Evolutionary conservation across 2,329 filamentous ascomycete species (phyloP), one percentile per base, ranked within the genome.

Genomic region (Arthrobotrys musiformis): DNA sequence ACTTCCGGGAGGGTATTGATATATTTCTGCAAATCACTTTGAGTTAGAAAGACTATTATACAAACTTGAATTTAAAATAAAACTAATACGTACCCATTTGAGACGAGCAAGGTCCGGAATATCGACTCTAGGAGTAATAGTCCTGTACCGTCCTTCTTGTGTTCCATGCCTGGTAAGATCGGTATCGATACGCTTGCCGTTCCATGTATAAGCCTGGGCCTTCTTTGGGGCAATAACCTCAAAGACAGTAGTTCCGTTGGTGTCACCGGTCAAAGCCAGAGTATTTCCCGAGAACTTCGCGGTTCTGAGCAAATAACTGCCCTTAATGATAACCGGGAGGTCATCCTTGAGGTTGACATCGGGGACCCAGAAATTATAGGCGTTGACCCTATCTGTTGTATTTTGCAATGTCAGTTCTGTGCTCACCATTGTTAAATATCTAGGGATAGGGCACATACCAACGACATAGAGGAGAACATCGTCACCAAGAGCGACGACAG

Each of bases 1-100:
- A 92, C 85, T 81, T 94, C 92, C 0, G 92, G 92, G 0, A 95
- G 87, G 0, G 88, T 88, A 82, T 94, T 89, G 22, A 92, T 81
- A 70, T 88, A 89, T 81, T 89, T 89, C 92, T 80, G 46, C 2
- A 2, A 52, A 17, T 11, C 42, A 44, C 2, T 33, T 3, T n/a
- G 8, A 1, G n/a, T 48, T 64, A 67, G 40, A 58, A 50, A 24
- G 2, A 5, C 11, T 17, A 7, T 48, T 8, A 28, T 1, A 15
- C 28, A n/a, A n/a, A n/a, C n/a, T n/a, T 15, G 5, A n/a, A 40
- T 15, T 26, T 46, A 4, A 17, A 28, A 3, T 6, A 42, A 17
- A 15, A 2, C 0, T 1, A 13, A 24, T 44, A 30, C 33, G 40
- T 62, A 80, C 79, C 79, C 92, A 95, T 0, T 86, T 83, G 8